Evolutionary conservation across 495 filamentous ascomycete species (phyloP).

Genomic region (Xylaria palmicola): DNA sequence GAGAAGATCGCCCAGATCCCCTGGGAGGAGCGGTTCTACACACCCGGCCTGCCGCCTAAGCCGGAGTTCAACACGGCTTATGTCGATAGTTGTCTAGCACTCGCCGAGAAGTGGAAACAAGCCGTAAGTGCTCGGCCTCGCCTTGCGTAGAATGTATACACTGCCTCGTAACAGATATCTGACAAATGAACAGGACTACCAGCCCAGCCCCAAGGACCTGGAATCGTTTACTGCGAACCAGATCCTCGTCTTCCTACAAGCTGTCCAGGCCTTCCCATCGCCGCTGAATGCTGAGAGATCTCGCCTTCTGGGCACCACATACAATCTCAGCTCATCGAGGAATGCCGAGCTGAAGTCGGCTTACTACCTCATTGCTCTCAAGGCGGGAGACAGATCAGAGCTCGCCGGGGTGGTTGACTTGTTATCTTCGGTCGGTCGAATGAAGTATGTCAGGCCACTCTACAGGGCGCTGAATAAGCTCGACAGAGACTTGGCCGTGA

Average conservation of each 20-base stretch:
- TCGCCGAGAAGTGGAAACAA: slow-evolving; percentile 76
- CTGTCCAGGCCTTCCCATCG: slow-evolving; percentile 60
- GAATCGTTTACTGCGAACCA: slow-evolving; percentile 77
- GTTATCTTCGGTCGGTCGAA: slow-evolving; percentile 78
- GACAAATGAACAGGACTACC: slow-evolving; percentile 49
- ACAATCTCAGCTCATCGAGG: slow-evolving; percentile 64
- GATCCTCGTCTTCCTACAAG: slow-evolving; percentile 83
- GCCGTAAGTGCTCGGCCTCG: slow-evolving; percentile 18
- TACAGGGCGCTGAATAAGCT: slow-evolving; percentile 70
- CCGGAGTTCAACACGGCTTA: slow-evolving; percentile 86
- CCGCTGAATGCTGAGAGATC: slow-evolving; percentile 62
- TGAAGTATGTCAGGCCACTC: slow-evolving; percentile 94
- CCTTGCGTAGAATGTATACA: not conserved
- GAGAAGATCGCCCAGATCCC: slow-evolving; percentile 67
- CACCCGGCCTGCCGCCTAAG: slow-evolving; percentile 82
- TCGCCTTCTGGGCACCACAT: slow-evolving; percentile 67
- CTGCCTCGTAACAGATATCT: not conserved
- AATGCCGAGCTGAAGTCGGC: slow-evolving; percentile 84
- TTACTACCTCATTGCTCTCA: slow-evolving; percentile 75
- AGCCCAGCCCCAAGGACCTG: slow-evolving; percentile 67
- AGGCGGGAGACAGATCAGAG: slow-evolving; percentile 62
- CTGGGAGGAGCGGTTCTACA: slow-evolving; percentile 87
- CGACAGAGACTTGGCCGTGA: slow-evolving; percentile 69
- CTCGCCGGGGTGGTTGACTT: slow-evolving; percentile 70
- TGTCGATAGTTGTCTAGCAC: slow-evolving; percentile 78